phyloP scores from a whole-genome alignment of 176 grass and related monocot species.

The Oryza nivara region DNA sequence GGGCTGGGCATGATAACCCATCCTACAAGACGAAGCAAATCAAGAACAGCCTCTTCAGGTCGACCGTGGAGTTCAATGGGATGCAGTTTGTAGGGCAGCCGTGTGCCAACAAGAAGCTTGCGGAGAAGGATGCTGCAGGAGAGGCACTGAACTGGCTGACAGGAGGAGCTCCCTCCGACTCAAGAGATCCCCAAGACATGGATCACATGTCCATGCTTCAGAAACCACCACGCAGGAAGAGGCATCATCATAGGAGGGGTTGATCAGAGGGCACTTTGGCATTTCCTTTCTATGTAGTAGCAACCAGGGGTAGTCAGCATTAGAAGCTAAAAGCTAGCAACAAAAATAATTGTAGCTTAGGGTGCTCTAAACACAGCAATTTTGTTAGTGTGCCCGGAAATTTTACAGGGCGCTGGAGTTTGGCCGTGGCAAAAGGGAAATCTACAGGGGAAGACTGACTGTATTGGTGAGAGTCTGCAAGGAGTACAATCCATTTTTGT shows the following conservation, averaged over 20 bases:
- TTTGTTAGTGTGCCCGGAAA: conserved; percentile 27
- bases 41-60: conserved; percentile 64
- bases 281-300: background rate
- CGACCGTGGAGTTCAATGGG: conserved; percentile 80
- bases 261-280: conserved; percentile 2
- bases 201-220: conserved; percentile 67
- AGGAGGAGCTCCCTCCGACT: conserved; percentile 39
- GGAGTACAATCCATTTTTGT: background rate
- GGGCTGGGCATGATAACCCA: conserved; percentile 76
- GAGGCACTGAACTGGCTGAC: conserved; percentile 85
- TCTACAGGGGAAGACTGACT: background rate
- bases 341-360: conserved; percentile 27
- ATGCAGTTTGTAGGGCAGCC: conserved; percentile 94
- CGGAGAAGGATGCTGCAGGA: conserved; percentile 79
- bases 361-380: conserved; percentile 1
- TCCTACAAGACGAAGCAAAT: conserved; percentile 84
- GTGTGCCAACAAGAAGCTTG: conserved; percentile 83
- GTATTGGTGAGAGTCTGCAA: background rate
- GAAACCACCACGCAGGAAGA: conserved; percentile 64
- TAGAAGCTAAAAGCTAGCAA: background rate
- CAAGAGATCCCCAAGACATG: conserved; percentile 25
- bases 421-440: background rate
- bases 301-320: conserved; percentile 10
- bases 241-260: conserved; percentile 58
- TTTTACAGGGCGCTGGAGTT: conserved; percentile 20